Conservation (phyloP, 805 yeast genomes). For the Candida peoriensis region DNA sequence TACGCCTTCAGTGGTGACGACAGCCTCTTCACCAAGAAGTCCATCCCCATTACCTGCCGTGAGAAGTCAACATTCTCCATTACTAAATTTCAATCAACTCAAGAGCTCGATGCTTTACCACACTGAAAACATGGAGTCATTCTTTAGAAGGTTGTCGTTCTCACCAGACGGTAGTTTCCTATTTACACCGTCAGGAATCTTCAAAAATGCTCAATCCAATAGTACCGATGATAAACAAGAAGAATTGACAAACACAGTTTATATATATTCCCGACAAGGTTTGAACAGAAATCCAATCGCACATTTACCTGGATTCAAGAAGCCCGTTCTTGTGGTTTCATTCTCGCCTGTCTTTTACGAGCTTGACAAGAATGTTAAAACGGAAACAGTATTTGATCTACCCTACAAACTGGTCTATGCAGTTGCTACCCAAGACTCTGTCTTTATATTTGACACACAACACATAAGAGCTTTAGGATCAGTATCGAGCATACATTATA, state of each 20-base stretch:
- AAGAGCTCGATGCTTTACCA: slow-evolving; percentile 57
- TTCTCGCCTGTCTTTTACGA: slow-evolving; percentile 68
- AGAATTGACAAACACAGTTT: slow-evolving; percentile 64
- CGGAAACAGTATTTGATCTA: slow-evolving; percentile 40
- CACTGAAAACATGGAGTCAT: slow-evolving; percentile 83
- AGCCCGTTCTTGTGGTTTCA: slow-evolving; percentile 78
- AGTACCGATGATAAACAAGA: slow-evolving; percentile 26
- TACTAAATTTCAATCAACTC: slow-evolving; percentile 21
- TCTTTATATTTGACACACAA: slow-evolving; percentile 78
- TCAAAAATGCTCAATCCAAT: slow-evolving; percentile 27
- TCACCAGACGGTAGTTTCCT: slow-evolving; percentile 87
- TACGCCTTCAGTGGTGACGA: slow-evolving; percentile 28
- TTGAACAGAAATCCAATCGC: slow-evolving; percentile 68
- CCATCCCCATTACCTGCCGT: slow-evolving; percentile 43
- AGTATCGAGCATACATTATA: slow-evolving; percentile 78
- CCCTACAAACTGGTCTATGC: slow-evolving; percentile 86
- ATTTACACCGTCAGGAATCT: slow-evolving; percentile 72
- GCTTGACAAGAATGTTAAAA: slow-evolving; percentile 16
- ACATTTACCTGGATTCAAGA: slow-evolving; percentile 70
- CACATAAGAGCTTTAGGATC: slow-evolving; percentile 62
- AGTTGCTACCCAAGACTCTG: slow-evolving; percentile 86
- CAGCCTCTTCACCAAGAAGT: slow-evolving; percentile 21
- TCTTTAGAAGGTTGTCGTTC: slow-evolving; percentile 79
- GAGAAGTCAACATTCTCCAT: slow-evolving; percentile 19
- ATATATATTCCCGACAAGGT: slow-evolving; percentile 69